A percentile compares a stretch with the other conserved stretches of the same genome.
These are phyloP conservation scores for Moesziomyces parantarcticus DNA, from an alignment of 1,284 basidiomycete species.

Conservation along the genomic window DNA sequence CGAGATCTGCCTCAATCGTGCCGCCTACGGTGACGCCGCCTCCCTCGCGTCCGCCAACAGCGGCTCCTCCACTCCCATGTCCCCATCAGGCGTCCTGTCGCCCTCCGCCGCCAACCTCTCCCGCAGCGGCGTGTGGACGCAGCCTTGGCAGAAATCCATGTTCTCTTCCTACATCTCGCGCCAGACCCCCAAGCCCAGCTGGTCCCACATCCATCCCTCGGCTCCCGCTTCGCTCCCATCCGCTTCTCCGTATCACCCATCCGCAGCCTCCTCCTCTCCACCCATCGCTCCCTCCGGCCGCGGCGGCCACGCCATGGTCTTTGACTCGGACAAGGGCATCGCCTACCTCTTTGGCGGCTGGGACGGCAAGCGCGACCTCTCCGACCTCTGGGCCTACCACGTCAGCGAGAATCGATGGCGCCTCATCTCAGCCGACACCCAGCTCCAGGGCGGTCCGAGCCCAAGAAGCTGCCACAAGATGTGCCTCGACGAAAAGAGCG, in stretches of 20 bases:
- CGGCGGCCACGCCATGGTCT: constrained; percentile 84
- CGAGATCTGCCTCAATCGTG: constrained; percentile 69
- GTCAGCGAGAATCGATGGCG: constrained; percentile 76
- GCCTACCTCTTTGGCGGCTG: constrained; percentile 85
- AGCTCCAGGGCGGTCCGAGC: constrained; percentile 75
- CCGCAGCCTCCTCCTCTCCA: not conserved
- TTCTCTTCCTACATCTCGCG: constrained; percentile 55
- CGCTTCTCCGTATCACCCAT: not conserved
- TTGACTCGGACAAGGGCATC: constrained; percentile 75
- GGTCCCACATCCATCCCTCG: constrained; percentile 47
- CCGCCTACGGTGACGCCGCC: constrained; percentile 48
- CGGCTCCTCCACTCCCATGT: constrained; percentile 33
- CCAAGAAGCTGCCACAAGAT: constrained; percentile 84
- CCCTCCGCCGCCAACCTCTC: constrained; percentile 30
- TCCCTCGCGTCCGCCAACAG: constrained; percentile 13
- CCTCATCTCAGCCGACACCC: constrained; percentile 74
- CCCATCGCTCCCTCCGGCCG: constrained; percentile 68
- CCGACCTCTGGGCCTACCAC: constrained; percentile 83
- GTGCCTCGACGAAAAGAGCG: constrained; percentile 78
- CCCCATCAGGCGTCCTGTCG: constrained; percentile 20
- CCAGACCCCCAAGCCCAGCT: constrained; percentile 47
- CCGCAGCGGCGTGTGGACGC: constrained; percentile 35
- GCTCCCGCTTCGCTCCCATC: constrained; percentile 4
- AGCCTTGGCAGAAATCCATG: constrained; percentile 48
- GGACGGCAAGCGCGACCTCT: constrained; percentile 76